These are phyloP conservation scores for Zancudomyces culisetae DNA, from an alignment of 371 early-diverging fungal species.

Conservation along the genomic window DNA sequence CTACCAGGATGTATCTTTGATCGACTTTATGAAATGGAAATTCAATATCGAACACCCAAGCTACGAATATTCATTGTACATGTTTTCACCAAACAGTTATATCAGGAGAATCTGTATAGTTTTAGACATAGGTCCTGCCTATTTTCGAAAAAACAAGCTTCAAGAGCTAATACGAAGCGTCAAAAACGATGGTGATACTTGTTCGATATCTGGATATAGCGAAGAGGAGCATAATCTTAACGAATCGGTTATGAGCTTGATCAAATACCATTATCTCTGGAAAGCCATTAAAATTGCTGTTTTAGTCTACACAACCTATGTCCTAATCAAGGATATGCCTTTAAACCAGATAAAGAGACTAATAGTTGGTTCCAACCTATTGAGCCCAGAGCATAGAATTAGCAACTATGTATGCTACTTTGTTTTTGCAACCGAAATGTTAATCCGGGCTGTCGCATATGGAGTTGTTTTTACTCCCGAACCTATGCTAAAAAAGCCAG, in stretches of 20 bases:
- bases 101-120: constrained; percentile 1
- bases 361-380: not conserved
- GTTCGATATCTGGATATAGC: not conserved
- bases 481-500: constrained; percentile 37
- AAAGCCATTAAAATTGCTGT: not conserved
- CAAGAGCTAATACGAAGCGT: not conserved
- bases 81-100: constrained; percentile 3
- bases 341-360: not conserved
- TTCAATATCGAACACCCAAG: constrained; percentile 6
- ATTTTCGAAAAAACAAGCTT: too few species aligned
- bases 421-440: constrained; percentile 28
- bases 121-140: not conserved
- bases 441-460: constrained; percentile 40
- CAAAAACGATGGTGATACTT: not conserved
- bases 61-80: constrained; percentile 1
- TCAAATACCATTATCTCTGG: constrained; percentile 1
- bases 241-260: not conserved
- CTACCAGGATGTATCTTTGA: not conserved
- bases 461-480: constrained; percentile 45
- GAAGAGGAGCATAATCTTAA: not conserved
- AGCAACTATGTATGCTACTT: too few species aligned
- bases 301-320: not conserved
- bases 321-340: not conserved
- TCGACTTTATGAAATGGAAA: not conserved
- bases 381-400: not conserved